These are phyloP conservation scores for Saksenaea oblongispora DNA, from an alignment of 371 early-diverging fungal species.

Conservation along the genomic window DNA sequence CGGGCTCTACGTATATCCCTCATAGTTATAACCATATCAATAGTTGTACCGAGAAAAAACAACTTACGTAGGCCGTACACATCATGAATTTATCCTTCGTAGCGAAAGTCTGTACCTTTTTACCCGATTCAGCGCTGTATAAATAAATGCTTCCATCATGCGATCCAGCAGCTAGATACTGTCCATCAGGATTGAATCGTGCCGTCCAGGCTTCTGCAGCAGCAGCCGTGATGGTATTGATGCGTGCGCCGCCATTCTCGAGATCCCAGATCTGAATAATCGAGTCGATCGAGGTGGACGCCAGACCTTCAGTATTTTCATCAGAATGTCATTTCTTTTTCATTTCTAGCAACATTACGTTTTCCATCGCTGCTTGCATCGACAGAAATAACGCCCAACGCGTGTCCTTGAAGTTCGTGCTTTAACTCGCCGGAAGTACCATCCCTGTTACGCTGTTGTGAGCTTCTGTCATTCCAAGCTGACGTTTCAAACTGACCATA, in stretches of 20 bases:
- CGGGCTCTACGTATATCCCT: constrained; percentile 55
- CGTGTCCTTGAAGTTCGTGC: constrained; percentile 70
- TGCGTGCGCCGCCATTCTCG: constrained; percentile 38
- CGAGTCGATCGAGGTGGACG: constrained; percentile 79
- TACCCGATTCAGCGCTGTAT: constrained; percentile 68
- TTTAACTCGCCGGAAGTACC: constrained; percentile 59
- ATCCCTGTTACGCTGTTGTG: constrained; percentile 49
- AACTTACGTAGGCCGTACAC: constrained; percentile 74
- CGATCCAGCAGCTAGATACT: constrained; percentile 72
- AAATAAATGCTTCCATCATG: constrained; percentile 73
- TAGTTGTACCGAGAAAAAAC: not conserved
- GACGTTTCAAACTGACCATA: constrained; percentile 60
- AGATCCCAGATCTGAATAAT: constrained; percentile 83
- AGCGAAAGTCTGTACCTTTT: constrained; percentile 59
- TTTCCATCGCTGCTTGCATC: constrained; percentile 66
- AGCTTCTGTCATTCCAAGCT: not conserved
- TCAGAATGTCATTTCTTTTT: not conserved
- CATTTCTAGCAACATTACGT: constrained; percentile 40
- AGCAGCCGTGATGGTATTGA: constrained; percentile 66
- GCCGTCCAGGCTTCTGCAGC: constrained; percentile 79
- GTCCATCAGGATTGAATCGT: constrained; percentile 73
- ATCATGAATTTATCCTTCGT: constrained; percentile 78
- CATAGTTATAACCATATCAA: not conserved
- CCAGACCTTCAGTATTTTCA: constrained; percentile 49
- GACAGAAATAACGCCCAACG: constrained; percentile 78